Evolutionary conservation across 345 rosid species (phyloP).

Genomic region (Citrus hindsii): DNA sequence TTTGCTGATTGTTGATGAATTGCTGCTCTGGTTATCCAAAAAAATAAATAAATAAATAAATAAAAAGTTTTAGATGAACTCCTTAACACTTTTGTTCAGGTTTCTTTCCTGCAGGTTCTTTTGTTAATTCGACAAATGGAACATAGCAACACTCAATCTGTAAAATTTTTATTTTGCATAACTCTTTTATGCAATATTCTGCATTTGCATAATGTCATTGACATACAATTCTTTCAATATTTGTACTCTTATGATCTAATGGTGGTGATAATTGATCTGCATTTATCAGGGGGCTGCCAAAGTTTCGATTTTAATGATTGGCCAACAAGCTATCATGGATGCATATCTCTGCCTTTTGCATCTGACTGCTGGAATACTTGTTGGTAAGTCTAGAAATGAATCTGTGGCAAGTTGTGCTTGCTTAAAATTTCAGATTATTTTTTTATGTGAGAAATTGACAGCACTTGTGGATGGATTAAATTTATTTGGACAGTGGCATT

Average conservation of each 20-base stretch:
- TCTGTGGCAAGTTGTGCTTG: not conserved
- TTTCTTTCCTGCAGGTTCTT: constrained; percentile 95
- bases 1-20: not conserved
- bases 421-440: not conserved
- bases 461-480: not conserved
- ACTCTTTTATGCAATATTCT: not conserved
- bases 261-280: constrained; percentile 18
- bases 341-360: constrained; percentile 96
- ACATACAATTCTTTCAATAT: not conserved
- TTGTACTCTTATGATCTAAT: constrained; percentile 7
- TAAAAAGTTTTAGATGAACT: constrained; percentile 21
- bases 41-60: too few relatives aligned
- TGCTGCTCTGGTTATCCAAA: not conserved
- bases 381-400: constrained; percentile 50
- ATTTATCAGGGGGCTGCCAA: constrained; percentile 91
- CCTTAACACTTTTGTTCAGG: constrained; percentile 65
- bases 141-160: constrained; percentile 95
- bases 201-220: constrained; percentile 6
- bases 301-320: constrained; percentile 90
- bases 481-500: not conserved
- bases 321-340: constrained; percentile 99
- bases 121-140: constrained; percentile 96
- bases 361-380: constrained; percentile 94
- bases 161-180: constrained; percentile 33
- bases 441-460: not conserved